Evolutionary conservation across 768 basidiomycete genomes (phyloP), one percentile per base, ranked within the genome.

Genomic region (Mycena leptocephala): DNA sequence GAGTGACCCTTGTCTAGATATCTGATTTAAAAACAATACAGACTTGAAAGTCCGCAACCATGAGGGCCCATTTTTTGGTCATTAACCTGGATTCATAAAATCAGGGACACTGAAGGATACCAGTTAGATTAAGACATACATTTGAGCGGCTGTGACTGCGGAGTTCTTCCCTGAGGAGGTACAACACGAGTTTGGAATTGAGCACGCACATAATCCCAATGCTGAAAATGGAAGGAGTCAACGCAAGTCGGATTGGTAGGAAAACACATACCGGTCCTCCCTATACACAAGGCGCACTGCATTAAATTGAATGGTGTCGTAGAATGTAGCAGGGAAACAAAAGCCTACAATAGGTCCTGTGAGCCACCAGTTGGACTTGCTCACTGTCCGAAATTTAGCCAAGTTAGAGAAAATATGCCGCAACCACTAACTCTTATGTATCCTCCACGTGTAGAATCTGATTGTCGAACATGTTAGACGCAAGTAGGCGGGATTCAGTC

Each of bases 381-480:
- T 86, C 68, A 88, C 87, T 88, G 58, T 16, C 53, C 33, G 26
- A 46, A 69, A 53, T 30, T 72, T 24, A 63, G 53, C 32, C 14
- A n/a, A 24, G 48, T 48, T 28, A 22, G 18, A 28, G 18, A 28
- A 56, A 10, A 30, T 35, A 8, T 6, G 55, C 26, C 46, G 16
- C 33, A 39, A 33, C n/a, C n/a, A 81, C 87, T 58, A 76, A 88
- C 88, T 76, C 77, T 80, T 81, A 72, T 83, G 86, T 28, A 89
- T 87, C 13, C 88, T 66, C 33, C 59, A 74, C 48, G 37, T 55
- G 20, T 73, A 73, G 43, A 73, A 73, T 1, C 70, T 72, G 62
- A 20, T 32, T 51, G 22, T 5, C 7, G 33, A 51, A 6, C 30
- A 5, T 26, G 14, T 43, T 22, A 33, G 37, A 35, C 10, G n/a